Percentiles rank a stretch among this genome's conserved stretches.
These are phyloP conservation scores for Bruguiera hainesii DNA, from an alignment of 441 rosid species.

Conservation along the genomic window DNA sequence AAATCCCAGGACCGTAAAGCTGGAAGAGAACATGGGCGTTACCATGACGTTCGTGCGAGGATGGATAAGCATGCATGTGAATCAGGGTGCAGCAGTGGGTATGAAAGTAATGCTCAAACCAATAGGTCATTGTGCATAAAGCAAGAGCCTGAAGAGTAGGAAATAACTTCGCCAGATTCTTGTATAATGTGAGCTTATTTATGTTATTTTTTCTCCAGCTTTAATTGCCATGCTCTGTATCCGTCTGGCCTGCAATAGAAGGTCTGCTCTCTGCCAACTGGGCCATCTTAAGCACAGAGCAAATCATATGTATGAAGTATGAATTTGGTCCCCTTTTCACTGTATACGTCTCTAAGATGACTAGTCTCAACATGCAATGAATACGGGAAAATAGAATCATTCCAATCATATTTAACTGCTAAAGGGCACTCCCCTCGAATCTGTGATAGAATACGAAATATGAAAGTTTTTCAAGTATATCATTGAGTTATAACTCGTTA, in stretches of 20 bases:
- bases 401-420: too few relatives aligned
- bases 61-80: slow-evolving; percentile 47
- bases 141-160: slow-evolving; percentile 38
- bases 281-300: background rate
- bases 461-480: too few relatives aligned
- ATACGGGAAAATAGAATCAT: too few relatives aligned
- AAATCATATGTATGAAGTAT: slow-evolving; percentile 15
- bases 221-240: slow-evolving; percentile 4
- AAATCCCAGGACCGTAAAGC: slow-evolving; percentile 54
- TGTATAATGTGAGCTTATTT: slow-evolving; percentile 18
- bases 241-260: background rate
- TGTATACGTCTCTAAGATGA: background rate
- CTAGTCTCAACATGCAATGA: too few relatives aligned
- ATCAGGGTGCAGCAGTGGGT: slow-evolving; percentile 72
- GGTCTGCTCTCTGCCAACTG: background rate
- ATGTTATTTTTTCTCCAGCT: slow-evolving; percentile 8
- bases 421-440: too few relatives aligned
- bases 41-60: slow-evolving; percentile 26
- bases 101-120: slow-evolving; percentile 50
- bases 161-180: slow-evolving; percentile 25
- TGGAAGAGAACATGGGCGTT: slow-evolving; percentile 37
- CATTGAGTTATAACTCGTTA: too few relatives aligned
- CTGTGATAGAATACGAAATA: too few relatives aligned
- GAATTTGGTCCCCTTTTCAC: background rate
- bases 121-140: slow-evolving; percentile 37